Evolutionary conservation across 257 asterid species (phyloP).

Genomic region (Penstemon newberryi): DNA sequence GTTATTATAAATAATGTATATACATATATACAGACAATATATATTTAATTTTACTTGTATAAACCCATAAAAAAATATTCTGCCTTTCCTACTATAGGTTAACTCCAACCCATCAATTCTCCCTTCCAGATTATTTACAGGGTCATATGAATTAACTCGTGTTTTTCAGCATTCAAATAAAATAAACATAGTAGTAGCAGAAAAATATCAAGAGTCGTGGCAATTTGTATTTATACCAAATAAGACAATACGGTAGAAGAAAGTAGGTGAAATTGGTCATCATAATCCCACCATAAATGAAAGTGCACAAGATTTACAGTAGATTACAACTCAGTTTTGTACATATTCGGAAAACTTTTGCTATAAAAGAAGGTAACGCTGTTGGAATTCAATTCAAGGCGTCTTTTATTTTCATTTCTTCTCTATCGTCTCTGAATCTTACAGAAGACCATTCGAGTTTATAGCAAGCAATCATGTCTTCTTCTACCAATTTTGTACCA

Average conservation of each 20-base stretch:
- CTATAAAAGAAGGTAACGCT: slow-evolving; percentile 17
- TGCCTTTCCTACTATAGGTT: background rate
- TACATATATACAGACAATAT: too few species aligned
- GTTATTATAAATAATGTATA: too few species aligned
- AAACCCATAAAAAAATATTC: background rate
- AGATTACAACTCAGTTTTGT: slow-evolving; percentile 11
- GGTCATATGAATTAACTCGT: background rate
- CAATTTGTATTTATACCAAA: background rate
- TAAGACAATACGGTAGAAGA: background rate
- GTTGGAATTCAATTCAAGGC: background rate
- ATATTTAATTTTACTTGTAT: too few species aligned
- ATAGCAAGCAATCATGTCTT: slow-evolving; percentile 5
- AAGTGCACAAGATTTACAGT: slow-evolving; percentile 2
- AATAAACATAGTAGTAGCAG: slow-evolving; percentile 1
- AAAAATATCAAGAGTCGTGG: background rate
- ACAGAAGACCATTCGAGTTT: background rate
- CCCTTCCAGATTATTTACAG: background rate
- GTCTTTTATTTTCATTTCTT: background rate
- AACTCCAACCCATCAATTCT: background rate
- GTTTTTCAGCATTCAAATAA: background rate
- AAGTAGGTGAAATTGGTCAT: slow-evolving; percentile 7
- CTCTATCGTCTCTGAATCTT: background rate
- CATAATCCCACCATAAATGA: slow-evolving; percentile 10
- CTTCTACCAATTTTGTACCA: slow-evolving; percentile 1
- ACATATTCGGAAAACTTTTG: slow-evolving; percentile 1